Percentiles rank a stretch among this genome's conserved stretches.
These are phyloP conservation scores for Centella asiatica DNA, from an alignment of 129 eudicot genomes.

Conservation along the genomic window DNA sequence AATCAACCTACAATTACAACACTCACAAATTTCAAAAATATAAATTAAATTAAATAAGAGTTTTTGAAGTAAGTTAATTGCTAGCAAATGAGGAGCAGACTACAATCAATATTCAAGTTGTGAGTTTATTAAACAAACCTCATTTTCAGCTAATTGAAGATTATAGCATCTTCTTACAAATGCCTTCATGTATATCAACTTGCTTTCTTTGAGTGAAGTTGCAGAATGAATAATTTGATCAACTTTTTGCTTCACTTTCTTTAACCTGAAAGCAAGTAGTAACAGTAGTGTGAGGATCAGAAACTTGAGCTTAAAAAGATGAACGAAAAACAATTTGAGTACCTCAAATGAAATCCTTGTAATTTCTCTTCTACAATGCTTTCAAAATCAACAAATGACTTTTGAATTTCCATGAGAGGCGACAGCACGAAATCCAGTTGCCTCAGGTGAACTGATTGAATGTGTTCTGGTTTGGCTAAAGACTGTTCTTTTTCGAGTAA, in stretches of 20 bases:
- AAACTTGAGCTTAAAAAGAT: too few species aligned
- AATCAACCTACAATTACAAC: constrained; percentile 45
- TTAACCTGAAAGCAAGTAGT: constrained; percentile 27
- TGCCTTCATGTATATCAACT: constrained; percentile 50
- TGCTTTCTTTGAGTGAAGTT: constrained; percentile 20
- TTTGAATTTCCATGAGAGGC: constrained; percentile 14
- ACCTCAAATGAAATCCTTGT: constrained; percentile 30
- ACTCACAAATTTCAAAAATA: too few species aligned
- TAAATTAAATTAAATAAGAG: too few species aligned
- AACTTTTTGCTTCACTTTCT: constrained; percentile 21
- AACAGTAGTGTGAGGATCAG: too few species aligned
- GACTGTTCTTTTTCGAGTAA: constrained; percentile 3
- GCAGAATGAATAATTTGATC: constrained; percentile 7
- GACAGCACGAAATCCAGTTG: constrained; percentile 1
- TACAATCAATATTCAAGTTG: background rate
- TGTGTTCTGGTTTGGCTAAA: background rate
- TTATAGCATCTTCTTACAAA: constrained; percentile 50
- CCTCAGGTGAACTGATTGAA: background rate
- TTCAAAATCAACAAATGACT: constrained; percentile 17
- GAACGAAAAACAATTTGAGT: background rate
- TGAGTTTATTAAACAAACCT: constrained; percentile 26
- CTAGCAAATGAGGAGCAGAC: too few species aligned
- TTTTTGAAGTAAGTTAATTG: too few species aligned
- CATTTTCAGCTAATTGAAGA: constrained; percentile 60
- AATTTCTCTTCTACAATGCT: constrained; percentile 12